These are phyloP conservation scores for Suillus cothurnatus DNA, from an alignment of 768 basidiomycete genomes.

Conservation along the genomic window DNA sequence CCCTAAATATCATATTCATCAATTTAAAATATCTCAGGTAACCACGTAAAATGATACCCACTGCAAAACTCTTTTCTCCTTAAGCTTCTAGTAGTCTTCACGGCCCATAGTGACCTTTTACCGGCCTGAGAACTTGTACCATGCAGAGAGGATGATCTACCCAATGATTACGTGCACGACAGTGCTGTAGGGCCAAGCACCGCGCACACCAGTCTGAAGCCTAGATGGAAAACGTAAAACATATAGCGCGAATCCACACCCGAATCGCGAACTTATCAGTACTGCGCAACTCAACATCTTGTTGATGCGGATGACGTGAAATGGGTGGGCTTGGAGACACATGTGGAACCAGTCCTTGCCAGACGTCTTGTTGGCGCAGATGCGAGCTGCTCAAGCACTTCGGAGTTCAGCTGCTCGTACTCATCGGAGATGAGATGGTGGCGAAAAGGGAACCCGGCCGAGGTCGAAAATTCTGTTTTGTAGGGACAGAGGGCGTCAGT, in stretches of 20 bases:
- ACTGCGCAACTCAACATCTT: constrained; percentile 99
- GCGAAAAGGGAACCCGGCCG: constrained; percentile 95
- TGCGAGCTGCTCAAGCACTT: constrained; percentile 98
- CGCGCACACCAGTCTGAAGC: constrained; percentile 97
- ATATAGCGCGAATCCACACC: background rate
- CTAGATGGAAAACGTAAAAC: constrained; percentile 36
- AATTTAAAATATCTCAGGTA: constrained; percentile 10
- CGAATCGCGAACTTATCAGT: constrained; percentile 78
- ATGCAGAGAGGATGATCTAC: constrained; percentile 89
- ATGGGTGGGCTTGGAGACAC: constrained; percentile 95
- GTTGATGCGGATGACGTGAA: constrained; percentile 99
- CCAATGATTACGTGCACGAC: constrained; percentile 97
- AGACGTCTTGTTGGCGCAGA: constrained; percentile 98
- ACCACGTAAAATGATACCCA: constrained; percentile 42
- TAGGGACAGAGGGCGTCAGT: background rate
- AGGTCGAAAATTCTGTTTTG: constrained; percentile 97
- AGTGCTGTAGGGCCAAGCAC: constrained; percentile 97
- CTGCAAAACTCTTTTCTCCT: constrained; percentile 90
- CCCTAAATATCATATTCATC: constrained; percentile 47
- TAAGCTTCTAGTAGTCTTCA: constrained; percentile 85
- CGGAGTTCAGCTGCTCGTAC: constrained; percentile 94
- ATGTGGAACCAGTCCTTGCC: constrained; percentile 99
- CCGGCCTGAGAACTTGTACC: constrained; percentile 99
- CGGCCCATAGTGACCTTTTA: constrained; percentile 97
- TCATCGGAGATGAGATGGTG: constrained; percentile 96